Evolutionary conservation across 2,329 filamentous ascomycete species (phyloP).

Genomic region (Arthrobotrys conoides): DNA sequence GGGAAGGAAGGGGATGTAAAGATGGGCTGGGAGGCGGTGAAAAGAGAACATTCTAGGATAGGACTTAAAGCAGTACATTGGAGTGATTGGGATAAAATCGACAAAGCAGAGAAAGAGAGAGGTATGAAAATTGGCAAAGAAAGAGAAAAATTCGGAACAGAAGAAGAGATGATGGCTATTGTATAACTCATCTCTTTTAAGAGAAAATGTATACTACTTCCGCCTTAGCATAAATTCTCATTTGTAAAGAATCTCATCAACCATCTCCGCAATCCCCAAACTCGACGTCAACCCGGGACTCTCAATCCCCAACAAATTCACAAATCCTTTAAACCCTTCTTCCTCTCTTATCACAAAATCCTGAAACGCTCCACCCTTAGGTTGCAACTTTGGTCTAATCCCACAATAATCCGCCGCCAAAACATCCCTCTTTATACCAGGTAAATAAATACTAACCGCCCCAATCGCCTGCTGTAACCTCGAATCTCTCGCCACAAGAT

Average conservation of each 20-base stretch:
- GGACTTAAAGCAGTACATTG: constrained; percentile 79
- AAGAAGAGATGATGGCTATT: constrained; percentile 64
- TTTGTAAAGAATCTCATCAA: constrained; percentile 60
- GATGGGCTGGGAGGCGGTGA: constrained; percentile 83
- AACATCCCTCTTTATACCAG: constrained; percentile 76
- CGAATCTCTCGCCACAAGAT: constrained; percentile 77
- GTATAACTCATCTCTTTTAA: constrained; percentile 47
- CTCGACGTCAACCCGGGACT: constrained; percentile 62
- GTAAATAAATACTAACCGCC: constrained; percentile 85
- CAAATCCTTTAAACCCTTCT: constrained; percentile 83
- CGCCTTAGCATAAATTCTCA: constrained; percentile 23
- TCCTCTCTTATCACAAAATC: constrained; percentile 85
- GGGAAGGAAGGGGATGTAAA: constrained; percentile 66
- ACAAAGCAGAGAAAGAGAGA: constrained; percentile 79
- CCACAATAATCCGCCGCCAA: constrained; percentile 89
- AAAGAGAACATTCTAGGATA: constrained; percentile 71
- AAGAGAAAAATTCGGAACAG: constrained; percentile 75
- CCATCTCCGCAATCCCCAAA: constrained; percentile 61
- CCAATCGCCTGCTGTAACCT: constrained; percentile 77
- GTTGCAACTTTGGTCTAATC: constrained; percentile 85
- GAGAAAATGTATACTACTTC: neutral
- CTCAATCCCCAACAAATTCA: constrained; percentile 83
- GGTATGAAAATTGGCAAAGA: constrained; percentile 80
- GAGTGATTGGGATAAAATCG: constrained; percentile 89
- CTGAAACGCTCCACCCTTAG: constrained; percentile 75